Evolutionary conservation across 495 filamentous ascomycete genomes (phyloP).

Genomic region (Penicillium simplicissimum): DNA sequence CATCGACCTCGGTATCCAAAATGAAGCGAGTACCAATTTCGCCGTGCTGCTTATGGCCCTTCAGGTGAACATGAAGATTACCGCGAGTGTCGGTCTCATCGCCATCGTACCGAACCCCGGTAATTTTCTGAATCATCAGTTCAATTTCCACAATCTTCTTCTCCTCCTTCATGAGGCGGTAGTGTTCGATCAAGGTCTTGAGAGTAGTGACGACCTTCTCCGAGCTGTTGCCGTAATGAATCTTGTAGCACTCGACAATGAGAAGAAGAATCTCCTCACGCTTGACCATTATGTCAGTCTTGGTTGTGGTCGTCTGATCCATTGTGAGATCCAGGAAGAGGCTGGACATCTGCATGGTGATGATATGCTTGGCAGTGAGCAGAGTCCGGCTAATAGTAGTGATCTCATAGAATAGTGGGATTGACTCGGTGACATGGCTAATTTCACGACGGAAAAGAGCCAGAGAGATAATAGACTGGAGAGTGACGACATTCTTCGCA

Average conservation of each 20-base stretch:
- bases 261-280: constrained; percentile 33
- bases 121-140: constrained; percentile 17
- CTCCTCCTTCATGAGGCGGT: constrained; percentile 30
- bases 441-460: constrained; percentile 28
- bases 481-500: constrained; percentile 22
- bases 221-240: constrained; percentile 35
- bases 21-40: constrained; percentile 25
- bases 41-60: constrained; percentile 17
- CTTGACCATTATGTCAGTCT: constrained; percentile 39
- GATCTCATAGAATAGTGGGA: constrained; percentile 28
- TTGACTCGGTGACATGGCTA: constrained; percentile 13
- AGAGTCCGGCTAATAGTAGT: constrained; percentile 29
- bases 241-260: constrained; percentile 39
- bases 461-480: constrained; percentile 31
- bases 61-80: constrained; percentile 34
- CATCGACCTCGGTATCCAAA: constrained; percentile 28
- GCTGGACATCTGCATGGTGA: constrained; percentile 37
- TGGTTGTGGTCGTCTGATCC: constrained; percentile 27
- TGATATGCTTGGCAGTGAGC: constrained; percentile 27
- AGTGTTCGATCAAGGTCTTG: constrained; percentile 37
- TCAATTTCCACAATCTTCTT: constrained; percentile 24
- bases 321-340: constrained; percentile 37
- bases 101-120: constrained; percentile 10
- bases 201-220: constrained; percentile 33
- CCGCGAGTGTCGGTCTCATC: constrained; percentile 11